Base-by-base conservation (phyloP, 306 rosid genomes). In the Prunus salicina region DNA sequence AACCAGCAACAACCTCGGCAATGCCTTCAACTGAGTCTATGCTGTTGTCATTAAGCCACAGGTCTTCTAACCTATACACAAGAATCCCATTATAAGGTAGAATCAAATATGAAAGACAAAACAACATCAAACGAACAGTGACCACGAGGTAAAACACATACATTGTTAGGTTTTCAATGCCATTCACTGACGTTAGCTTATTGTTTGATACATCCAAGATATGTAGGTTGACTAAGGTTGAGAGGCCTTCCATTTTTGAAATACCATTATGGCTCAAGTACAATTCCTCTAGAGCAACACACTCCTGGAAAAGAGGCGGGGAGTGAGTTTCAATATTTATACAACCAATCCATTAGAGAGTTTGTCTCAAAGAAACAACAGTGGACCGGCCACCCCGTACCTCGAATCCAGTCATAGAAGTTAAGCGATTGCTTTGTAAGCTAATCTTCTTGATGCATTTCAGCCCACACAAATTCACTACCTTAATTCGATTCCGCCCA, bases 201-300 rank as follows among this genome's bases (percentile, higher is more conserved):
- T 95, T 95, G 63, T 93, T 85, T 20, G 99, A 95, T 12, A 95
- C 97, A 80, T 95, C 97, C 85, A 95, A 86, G 60, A 95, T 79
- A 8, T 90, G 96, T 52, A 96, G 96, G 75, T 91, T 91, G 82
- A 86, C 90, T 64, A 96, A 84, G 67, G 85, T 82, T 41, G 99
- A 96, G 76, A 92, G 64, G 82, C 98, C 96, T 84, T 96, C 99
- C 91, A 91, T 89, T 82, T 88, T 88, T 38, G 93, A 46, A 72
- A 96, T 91, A 52, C 99, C 99, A 83, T 96, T 96, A 72, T 96
- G 99, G 84, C 98, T 91, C 87, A 96, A 64, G 88, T 96, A 96
- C 46, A 92, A 85, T 82, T 92, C 99, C 88, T 92, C 99, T 50
- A 92, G 82, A 76, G 96, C 93, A 71, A 86, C 18, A 47, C 99